Base-by-base conservation (phyloP, 805 yeast species). In the Teunomyces tritomae region DNA sequence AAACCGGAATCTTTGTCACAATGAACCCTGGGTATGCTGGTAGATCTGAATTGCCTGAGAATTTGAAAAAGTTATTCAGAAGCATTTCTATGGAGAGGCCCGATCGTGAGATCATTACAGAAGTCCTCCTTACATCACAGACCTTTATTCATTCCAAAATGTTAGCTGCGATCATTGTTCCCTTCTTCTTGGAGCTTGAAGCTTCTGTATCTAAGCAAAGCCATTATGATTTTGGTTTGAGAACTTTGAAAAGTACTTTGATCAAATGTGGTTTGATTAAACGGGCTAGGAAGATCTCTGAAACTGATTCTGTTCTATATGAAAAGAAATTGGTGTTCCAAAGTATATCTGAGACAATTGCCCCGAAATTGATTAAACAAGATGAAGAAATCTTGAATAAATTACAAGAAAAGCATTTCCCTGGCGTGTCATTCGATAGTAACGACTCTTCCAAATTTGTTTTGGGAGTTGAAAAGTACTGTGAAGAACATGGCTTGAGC, bases 1-100 rank as follows among this genome's bases (percentile, higher is more conserved):
- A 77, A 26, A 75, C 87, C 0, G 96, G 95, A 0, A 70, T 92
- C 0, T 91, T 91, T 61, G 82, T 92, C 1, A 92, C 98, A 0
- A 85, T 90, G 87, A 92, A 92, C 59, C 97, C 97, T 1, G 84
- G 78, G 0, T 92, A 92, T 58, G 81, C 82, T 9, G 98, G 97
- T 0, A 79, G 98, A 62, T 79, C 88, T 3, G 76, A 75, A 20
- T 67, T 92, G 9, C 98, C 98, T 0, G 96, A 91, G 48, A 92
- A 91, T 59, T 69, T 92, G 65, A 86, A 85, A 59, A 85, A 82
- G 57, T 76, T 85, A 29, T 92, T 91, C 65, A 71, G 96, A 47
- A 80, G 84, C 9, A 83, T 89, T 56, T 79, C 90, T 0, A 83
- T 92, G 83, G 74, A 76, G 3, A 68, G 69, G 28, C 95, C 98